Conservation (phyloP, 164 flowering plant species). For the Vitis amurensis region DNA sequence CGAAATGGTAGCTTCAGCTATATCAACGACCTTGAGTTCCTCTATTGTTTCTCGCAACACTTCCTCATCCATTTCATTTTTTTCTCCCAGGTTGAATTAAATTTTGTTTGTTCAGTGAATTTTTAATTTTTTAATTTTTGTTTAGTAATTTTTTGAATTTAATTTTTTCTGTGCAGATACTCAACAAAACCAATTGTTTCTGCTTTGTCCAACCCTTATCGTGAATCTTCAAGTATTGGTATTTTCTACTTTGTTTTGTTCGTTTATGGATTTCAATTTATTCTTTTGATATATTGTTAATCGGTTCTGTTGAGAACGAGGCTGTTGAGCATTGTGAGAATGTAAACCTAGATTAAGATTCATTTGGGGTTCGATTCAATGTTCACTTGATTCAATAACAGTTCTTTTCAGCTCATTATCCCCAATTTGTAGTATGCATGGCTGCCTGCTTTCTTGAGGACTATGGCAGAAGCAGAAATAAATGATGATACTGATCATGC, state of each 20-base stretch:
- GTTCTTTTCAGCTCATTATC: neutral
- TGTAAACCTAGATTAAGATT: neutral
- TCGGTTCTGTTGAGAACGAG: neutral
- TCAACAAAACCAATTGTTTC: conserved; percentile 24
- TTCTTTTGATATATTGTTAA: neutral
- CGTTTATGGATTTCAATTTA: neutral
- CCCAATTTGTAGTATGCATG: neutral
- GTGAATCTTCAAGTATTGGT: conserved; percentile 29
- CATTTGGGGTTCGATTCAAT: neutral
- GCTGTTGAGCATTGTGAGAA: neutral
- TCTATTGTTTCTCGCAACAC: conserved; percentile 20
- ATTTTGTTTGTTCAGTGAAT: too few species aligned
- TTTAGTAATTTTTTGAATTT: neutral
- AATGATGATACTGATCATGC: too few species aligned
- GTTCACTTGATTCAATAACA: too few species aligned
- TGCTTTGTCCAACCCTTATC: conserved; percentile 32
- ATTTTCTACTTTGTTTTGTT: neutral
- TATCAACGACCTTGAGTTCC: conserved; percentile 30
- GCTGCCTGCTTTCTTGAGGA: too few species aligned
- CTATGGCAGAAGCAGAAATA: too few species aligned
- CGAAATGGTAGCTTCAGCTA: conserved; percentile 32
- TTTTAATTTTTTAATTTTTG: neutral
- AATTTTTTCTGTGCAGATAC: conserved; percentile 20
- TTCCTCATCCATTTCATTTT: conserved; percentile 9
- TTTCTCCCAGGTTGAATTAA: conserved; percentile 16